A percentile compares a stretch with the other conserved stretches of the same genome.
Evolutionary conservation across 1,139 yeast species (phyloP).

Genomic region (Pichia sp.): DNA sequence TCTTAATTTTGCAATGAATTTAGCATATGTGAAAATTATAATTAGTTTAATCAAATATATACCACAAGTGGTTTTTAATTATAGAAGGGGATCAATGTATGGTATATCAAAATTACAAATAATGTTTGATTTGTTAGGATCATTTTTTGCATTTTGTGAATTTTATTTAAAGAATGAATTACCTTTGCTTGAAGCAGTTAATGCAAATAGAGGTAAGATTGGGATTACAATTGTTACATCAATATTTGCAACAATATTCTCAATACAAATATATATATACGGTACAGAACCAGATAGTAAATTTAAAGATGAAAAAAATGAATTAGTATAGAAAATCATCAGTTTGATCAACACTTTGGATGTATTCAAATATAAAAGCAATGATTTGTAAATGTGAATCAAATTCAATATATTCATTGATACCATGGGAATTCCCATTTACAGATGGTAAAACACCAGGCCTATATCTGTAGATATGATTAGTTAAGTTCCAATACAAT

Average conservation of each 20-base stretch:
- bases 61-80: slow-evolving; percentile 54
- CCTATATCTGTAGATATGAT: slow-evolving; percentile 60
- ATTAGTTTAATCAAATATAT: slow-evolving; percentile 54
- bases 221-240: slow-evolving; percentile 34
- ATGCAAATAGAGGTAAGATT: slow-evolving; percentile 32
- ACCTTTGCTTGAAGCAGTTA: slow-evolving; percentile 21
- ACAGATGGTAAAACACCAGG: slow-evolving; percentile 31
- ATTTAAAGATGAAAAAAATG: slow-evolving; percentile 1
- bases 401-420: slow-evolving; percentile 49
- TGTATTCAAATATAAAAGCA: slow-evolving; percentile 42
- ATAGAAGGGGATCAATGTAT: slow-evolving; percentile 44
- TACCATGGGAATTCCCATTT: slow-evolving; percentile 41
- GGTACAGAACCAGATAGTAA: slow-evolving; percentile 9
- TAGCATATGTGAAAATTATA: slow-evolving; percentile 46
- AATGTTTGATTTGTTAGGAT: slow-evolving; percentile 48
- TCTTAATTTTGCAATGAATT: slow-evolving; percentile 35
- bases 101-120: slow-evolving; percentile 54
- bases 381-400: slow-evolving; percentile 51
- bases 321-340: slow-evolving; percentile 9
- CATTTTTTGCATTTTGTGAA: slow-evolving; percentile 44
- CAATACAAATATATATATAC: slow-evolving; percentile 26
- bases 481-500: slow-evolving; percentile 68
- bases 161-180: slow-evolving; percentile 31
- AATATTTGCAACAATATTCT: slow-evolving; percentile 31
- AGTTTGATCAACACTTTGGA: slow-evolving; percentile 15